Conservation (phyloP, 495 filamentous ascomycete species). For the Podospora tetraspora region DNA sequence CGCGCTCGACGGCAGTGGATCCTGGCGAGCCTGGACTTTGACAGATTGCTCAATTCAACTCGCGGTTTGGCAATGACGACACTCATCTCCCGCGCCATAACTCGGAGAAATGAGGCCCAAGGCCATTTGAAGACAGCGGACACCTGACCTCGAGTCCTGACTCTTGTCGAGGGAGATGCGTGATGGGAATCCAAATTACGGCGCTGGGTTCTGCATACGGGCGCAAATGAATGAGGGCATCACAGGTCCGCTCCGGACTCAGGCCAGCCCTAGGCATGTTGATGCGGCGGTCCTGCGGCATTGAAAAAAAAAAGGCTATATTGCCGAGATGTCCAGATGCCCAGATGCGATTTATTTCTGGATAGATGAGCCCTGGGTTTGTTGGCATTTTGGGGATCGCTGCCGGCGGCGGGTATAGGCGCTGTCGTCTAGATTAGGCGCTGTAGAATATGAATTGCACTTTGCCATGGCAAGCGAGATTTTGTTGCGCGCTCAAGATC, state of each 20-base stretch:
- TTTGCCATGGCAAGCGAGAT: not conserved
- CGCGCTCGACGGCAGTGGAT: slow-evolving; percentile 7
- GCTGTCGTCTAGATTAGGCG: not conserved
- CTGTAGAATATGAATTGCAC: not conserved
- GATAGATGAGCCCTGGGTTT: not conserved
- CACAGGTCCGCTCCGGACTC: not conserved
- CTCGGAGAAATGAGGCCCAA: slow-evolving; percentile 5
- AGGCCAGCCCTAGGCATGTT: not conserved
- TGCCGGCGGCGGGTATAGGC: not conserved
- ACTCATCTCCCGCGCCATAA: slow-evolving; percentile 14
- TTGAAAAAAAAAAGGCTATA: not conserved
- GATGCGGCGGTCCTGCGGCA: not conserved
- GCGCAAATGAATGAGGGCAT: slow-evolving; percentile 6
- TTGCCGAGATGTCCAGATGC: not conserved
- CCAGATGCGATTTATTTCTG: not conserved
- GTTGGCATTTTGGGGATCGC: not conserved
- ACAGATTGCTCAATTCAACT: slow-evolving; percentile 6
- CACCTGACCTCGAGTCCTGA: slow-evolving; percentile 1
- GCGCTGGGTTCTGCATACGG: slow-evolving; percentile 8
- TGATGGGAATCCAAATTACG: slow-evolving; percentile 2
- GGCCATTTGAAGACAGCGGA: not conserved
- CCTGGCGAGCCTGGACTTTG: not conserved
- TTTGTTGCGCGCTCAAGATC: not conserved
- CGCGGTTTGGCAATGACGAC: slow-evolving; percentile 9
- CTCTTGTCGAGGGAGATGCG: not conserved